phyloP scores from a whole-genome alignment of 305 asterid genomes.

The Rubia tinctorum region DNA sequence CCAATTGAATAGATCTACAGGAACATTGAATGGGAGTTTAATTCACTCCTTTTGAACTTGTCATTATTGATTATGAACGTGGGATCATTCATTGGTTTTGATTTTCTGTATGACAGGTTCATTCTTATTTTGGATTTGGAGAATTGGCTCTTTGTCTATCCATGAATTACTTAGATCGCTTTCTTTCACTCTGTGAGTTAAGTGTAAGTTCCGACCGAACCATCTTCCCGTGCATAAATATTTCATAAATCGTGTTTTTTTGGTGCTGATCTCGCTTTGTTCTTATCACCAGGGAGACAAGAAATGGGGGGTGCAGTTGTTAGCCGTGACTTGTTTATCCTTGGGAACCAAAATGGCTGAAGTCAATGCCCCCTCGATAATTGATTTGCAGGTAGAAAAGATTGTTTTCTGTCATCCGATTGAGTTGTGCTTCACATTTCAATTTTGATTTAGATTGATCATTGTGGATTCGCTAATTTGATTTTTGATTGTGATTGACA shows the following conservation, averaged over 20 bases:
- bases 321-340: no score
- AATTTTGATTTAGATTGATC: no score
- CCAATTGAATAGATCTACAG: no score
- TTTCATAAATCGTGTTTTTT: neutral
- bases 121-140: constrained; percentile 12
- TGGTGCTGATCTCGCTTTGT: constrained; percentile 17
- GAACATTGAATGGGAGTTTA: no score
- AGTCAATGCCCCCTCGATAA: constrained; percentile 42
- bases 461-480: no score
- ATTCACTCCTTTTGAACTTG: no score
- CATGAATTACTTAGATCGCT: constrained; percentile 65
- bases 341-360: constrained; percentile 79
- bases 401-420: no score
- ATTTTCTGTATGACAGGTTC: no score
- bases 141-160: constrained; percentile 54
- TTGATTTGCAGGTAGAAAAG: constrained; percentile 82
- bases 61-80: no score
- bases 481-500: constrained; percentile 13
- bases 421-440: neutral
- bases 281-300: constrained; percentile 37
- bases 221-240: constrained; percentile 1
- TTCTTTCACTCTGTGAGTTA: constrained; percentile 51
- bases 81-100: no score
- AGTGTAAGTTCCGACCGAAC: constrained; percentile 51
- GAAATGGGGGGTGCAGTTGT: constrained; percentile 57